Conservation (phyloP, 768 basidiomycete species). For the Naganishia vishniacii region DNA sequence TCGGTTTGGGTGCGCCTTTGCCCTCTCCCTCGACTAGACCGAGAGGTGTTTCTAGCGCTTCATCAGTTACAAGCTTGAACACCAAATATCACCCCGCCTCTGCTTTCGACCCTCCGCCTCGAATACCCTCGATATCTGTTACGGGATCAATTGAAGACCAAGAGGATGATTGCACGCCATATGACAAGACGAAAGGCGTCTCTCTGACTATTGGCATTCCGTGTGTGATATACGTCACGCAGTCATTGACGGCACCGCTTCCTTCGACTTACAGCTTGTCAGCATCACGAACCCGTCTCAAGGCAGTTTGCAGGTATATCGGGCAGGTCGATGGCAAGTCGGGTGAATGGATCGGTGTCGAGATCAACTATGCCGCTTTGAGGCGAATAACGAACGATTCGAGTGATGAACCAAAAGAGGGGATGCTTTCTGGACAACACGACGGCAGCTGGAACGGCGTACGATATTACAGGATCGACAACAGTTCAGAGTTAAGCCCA, state of each 20-base stretch:
- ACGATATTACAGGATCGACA: constrained; percentile 2
- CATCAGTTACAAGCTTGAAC: neutral
- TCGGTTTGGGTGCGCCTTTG: neutral
- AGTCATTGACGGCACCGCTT: constrained; percentile 22
- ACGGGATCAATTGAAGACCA: neutral
- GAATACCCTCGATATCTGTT: constrained; percentile 8
- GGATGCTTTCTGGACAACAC: neutral
- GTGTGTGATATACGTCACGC: constrained; percentile 36
- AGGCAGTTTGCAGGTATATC: constrained; percentile 40
- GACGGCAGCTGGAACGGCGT: constrained; percentile 13
- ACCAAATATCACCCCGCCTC: constrained; percentile 36
- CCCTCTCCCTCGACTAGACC: neutral
- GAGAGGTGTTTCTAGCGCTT: neutral
- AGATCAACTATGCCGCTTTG: constrained; percentile 28
- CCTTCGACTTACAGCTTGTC: neutral
- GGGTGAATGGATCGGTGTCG: constrained; percentile 46
- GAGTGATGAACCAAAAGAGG: neutral
- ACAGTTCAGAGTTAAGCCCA: neutral
- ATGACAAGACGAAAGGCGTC: constrained; percentile 32
- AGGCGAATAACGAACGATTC: neutral
- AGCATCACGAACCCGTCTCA: constrained; percentile 31
- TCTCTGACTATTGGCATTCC: constrained; percentile 40
- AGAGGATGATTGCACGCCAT: constrained; percentile 28
- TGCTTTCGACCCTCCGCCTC: constrained; percentile 40
- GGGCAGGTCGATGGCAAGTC: constrained; percentile 34